Percentiles rank a stretch among this genome's conserved stretches.
phyloP scores from a whole-genome alignment of 2,329 filamentous ascomycete species.

The Salinomyces thailandicus region DNA sequence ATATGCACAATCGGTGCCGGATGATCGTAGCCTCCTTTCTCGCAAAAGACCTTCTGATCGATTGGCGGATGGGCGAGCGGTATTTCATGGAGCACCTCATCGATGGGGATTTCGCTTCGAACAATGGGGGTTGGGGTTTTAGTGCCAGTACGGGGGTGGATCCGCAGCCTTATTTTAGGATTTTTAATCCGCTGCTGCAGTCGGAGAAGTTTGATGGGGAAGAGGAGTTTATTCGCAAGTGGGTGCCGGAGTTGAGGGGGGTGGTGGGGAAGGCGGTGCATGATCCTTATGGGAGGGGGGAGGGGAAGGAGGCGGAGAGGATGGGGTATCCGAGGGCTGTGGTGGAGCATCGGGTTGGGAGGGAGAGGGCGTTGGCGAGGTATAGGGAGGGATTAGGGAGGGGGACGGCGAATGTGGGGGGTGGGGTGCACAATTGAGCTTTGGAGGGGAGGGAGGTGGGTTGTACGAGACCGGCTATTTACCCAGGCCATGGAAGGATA shows the following conservation, averaged over 20 bases:
- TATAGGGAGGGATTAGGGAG: conserved; percentile 58
- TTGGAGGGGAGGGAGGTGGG: too few species aligned
- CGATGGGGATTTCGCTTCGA: conserved; percentile 70
- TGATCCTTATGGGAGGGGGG: conserved; percentile 64
- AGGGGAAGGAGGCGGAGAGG: conserved; percentile 47
- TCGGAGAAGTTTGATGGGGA: conserved; percentile 75
- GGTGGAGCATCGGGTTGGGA: conserved; percentile 60
- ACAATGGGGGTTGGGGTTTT: conserved; percentile 63
- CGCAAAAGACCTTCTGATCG: conserved; percentile 66
- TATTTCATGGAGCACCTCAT: conserved; percentile 76
- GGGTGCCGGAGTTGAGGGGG: conserved; percentile 63
- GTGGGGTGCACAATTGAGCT: too few species aligned
- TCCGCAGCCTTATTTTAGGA: conserved; percentile 79
- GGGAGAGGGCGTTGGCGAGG: conserved; percentile 55
- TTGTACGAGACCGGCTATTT: too few species aligned
- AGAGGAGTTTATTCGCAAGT: conserved; percentile 70
- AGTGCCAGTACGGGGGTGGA: conserved; percentile 62
- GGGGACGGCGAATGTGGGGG: conserved; percentile 39
- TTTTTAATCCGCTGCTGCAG: conserved; percentile 79
- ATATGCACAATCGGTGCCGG: conserved; percentile 76
- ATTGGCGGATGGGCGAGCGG: conserved; percentile 72
- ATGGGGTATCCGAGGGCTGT: conserved; percentile 64
- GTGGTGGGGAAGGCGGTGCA: conserved; percentile 62
- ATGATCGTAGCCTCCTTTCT: conserved; percentile 79
- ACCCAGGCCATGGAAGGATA: too few species aligned